A percentile compares a stretch with the other conserved stretches of the same genome.
phyloP scores from a whole-genome alignment of 1,284 basidiomycete genomes.

The Crucibulum parvulum region DNA sequence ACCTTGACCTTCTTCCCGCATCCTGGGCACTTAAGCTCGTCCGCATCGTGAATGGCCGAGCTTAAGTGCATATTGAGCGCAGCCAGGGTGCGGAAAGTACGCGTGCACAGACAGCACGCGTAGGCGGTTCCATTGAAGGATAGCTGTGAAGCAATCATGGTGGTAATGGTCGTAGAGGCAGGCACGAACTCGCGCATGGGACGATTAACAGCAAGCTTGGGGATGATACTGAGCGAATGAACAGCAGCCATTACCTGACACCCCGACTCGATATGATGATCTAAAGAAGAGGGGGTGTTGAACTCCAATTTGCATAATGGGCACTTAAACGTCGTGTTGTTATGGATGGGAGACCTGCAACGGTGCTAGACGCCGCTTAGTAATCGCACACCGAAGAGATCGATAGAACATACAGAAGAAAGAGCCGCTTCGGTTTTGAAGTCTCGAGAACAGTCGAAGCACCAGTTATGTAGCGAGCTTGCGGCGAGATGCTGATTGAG shows the following conservation, averaged over 20 bases:
- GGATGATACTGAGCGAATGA: slow-evolving; percentile 36
- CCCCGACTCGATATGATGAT: slow-evolving; percentile 45
- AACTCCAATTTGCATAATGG: slow-evolving; percentile 39
- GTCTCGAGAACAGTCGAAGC: slow-evolving; percentile 31
- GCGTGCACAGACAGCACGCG: slow-evolving; percentile 47
- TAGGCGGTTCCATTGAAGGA: slow-evolving; percentile 47
- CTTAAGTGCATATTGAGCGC: slow-evolving; percentile 47
- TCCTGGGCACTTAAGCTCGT: slow-evolving; percentile 50
- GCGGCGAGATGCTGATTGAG: slow-evolving; percentile 26
- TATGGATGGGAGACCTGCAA: slow-evolving; percentile 26
- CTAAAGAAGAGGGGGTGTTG: slow-evolving; percentile 40
- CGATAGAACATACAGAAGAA: slow-evolving; percentile 14
- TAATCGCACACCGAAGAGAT: background rate
- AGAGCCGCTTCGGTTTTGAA: slow-evolving; percentile 19
- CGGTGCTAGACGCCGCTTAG: slow-evolving; percentile 22
- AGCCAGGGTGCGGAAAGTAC: slow-evolving; percentile 32
- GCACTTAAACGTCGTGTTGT: slow-evolving; percentile 29
- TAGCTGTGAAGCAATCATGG: slow-evolving; percentile 36
- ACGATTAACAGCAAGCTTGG: slow-evolving; percentile 38
- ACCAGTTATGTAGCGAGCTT: slow-evolving; percentile 27
- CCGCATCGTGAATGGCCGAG: slow-evolving; percentile 44
- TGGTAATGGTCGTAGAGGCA: slow-evolving; percentile 6
- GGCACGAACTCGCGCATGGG: slow-evolving; percentile 26
- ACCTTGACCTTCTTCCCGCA: slow-evolving; percentile 40
- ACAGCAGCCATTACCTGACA: slow-evolving; percentile 40